Conservation (phyloP, 805 yeast species). For the Metschnikowia lachancei region DNA sequence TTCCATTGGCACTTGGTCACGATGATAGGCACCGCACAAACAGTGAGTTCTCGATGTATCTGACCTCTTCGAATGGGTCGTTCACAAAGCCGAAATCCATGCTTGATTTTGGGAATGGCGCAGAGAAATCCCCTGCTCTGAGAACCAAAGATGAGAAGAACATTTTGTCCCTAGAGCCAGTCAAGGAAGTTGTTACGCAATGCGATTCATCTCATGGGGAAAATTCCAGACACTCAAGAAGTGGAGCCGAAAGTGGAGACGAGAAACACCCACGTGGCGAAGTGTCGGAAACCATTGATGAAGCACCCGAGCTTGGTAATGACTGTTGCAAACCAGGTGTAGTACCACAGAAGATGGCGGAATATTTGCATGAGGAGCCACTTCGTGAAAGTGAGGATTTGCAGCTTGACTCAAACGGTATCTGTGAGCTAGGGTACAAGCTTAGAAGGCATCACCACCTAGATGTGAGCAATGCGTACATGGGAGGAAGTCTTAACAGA, state of each 20-base stretch:
- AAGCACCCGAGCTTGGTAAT: neutral
- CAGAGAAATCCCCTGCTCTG: neutral
- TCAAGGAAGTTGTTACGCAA: constrained; percentile 10
- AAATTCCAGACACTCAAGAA: neutral
- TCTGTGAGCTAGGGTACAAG: constrained; percentile 42
- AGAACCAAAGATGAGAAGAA: constrained; percentile 6
- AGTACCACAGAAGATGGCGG: neutral
- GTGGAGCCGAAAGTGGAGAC: neutral
- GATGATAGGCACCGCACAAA: constrained; percentile 14
- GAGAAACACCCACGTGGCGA: neutral
- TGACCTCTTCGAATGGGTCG: constrained; percentile 12
- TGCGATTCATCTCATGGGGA: constrained; percentile 1
- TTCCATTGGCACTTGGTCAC: constrained; percentile 21
- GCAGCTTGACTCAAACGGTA: constrained; percentile 27
- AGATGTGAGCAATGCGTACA: constrained; percentile 35
- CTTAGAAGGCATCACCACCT: constrained; percentile 43
- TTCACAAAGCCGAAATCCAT: constrained; percentile 27
- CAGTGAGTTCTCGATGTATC: constrained; percentile 15
- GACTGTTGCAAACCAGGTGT: neutral
- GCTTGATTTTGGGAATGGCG: constrained; percentile 24
- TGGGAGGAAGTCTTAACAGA: constrained; percentile 27
- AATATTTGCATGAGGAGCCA: constrained; percentile 13
- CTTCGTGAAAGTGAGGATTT: constrained; percentile 18
- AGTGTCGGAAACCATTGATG: neutral
- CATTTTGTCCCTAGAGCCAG: constrained; percentile 12